Base-by-base conservation (phyloP, 2,329 filamentous ascomycete genomes). In the Zymoseptoria pseudotritici region DNA sequence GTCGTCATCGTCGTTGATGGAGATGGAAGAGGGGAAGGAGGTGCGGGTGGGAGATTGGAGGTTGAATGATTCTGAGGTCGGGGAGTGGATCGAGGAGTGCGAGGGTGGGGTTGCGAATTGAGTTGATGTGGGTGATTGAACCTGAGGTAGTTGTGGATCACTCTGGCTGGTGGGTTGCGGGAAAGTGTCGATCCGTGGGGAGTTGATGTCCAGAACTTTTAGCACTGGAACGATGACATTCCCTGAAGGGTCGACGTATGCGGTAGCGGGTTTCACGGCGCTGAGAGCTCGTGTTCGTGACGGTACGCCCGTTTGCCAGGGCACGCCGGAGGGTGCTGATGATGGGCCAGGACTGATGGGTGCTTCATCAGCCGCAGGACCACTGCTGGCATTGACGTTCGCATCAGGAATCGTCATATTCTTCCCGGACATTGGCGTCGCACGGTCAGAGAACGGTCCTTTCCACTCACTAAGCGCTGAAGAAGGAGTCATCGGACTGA, bases 261-360 rank as follows among this genome's bases (percentile, higher is more conserved):
- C 83, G 79, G 86, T 17, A 78, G 82, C 63, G 80, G 84, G 65
- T 75, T 83, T 53, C 79, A 63, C 61, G 4, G 68, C 61, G 50
- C 63, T 67, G 54, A 66, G 57, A 3, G 66, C 58, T 51, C 65
- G 57, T 24, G 58, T 50, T 17, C 63, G 56, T 49, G 60, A 50
- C 29, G 54, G 60, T 17, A 60, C 36, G 77, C 75, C n/a, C 55
- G 77, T 78, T 8, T 78, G 76, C 83, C 85, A 88, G 1, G 82
- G 81, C 58, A 84, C 82, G 56, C 77, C 84, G 8, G 84, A 83
- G 0, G 86, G 86, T 2, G 86, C 86, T 1, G 86, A 88, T 0
- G 85, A 86, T 10, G 86, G 86, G 0, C 86, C 86, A 0, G 85
- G 82, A 36, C 70, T 72, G n/a, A 75, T 63, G 9, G 65, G 65